Evolutionary conservation across 2,329 filamentous ascomycete genomes (phyloP), one percentile per base, ranked within the genome.

Genomic region (Raffaelea arxii): DNA sequence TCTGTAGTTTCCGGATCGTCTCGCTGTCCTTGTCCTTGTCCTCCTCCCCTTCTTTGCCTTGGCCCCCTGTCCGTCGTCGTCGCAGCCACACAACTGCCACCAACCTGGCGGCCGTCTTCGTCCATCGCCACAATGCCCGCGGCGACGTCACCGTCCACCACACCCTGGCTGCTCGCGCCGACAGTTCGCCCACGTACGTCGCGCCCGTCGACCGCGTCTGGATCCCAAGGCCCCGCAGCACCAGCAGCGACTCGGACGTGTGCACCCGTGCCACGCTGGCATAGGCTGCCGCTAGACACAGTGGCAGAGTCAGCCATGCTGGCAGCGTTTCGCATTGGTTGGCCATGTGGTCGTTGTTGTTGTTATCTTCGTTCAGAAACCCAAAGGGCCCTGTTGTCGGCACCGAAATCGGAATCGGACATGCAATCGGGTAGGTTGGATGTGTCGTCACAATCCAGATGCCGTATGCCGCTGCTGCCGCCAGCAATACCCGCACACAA

Each of bases 191-290:
- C 19, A 90, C 70, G 57, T 86, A 88, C 9, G 80, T 84, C 2
- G 74, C 65, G 9, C 82, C 80, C 24, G 79, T 82, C 2, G 82
- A 84, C 7, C 78, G 83, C 3, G 88, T 96, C 69, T 98, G 92
- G 44, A 98, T 83, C 7, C 92, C 92, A 14, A 98, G 73, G 0
- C 90, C 88, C 21, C 88, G 80, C 54, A 98, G 80, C 4, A 96
- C 86, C 3, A 96, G 78, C 6, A 98, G 74, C 6, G 86, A 89
- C 70, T 98, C 92, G 61, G 87, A 80, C 65, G 68, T 65, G 59
- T 75, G 71, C 16, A 72, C 62, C 36, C 71, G 69, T 7, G 63
- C 61, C 14, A 72, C 62, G 5, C 73, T 61, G 3, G 66, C 50
- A 59, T 71, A 77, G 9, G 75, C 58, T 2, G 66, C 58, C 0